Percentiles rank a stretch among this genome's conserved stretches.
Evolutionary conservation across 495 filamentous ascomycete species (phyloP).

Genomic region (Ramalina peruviana): DNA sequence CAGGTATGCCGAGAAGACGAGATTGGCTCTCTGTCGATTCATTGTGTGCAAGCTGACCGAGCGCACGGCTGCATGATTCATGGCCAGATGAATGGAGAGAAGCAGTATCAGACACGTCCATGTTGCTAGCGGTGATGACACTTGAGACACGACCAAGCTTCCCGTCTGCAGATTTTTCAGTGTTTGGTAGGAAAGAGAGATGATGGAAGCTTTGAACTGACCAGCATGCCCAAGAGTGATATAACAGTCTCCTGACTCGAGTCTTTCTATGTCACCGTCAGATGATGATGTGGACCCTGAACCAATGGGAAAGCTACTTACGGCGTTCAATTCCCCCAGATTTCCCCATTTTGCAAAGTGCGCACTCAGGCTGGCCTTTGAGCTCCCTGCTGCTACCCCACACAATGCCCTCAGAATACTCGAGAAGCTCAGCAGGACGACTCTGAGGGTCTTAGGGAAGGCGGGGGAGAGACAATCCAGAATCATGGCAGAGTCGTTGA

Average conservation of each 20-base stretch:
- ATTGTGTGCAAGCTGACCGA: conserved; percentile 73
- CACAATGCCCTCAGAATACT: conserved; percentile 72
- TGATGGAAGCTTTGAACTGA: conserved; percentile 23
- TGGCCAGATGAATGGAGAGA: conserved; percentile 57
- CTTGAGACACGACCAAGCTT: conserved; percentile 61
- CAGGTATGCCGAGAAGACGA: conserved; percentile 54
- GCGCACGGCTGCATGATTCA: conserved; percentile 76
- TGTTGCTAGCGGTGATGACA: conserved; percentile 56
- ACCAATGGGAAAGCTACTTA: conserved; percentile 25
- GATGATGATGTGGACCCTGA: not conserved
- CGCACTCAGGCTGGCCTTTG: conserved; percentile 80
- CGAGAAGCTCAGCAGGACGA: conserved; percentile 56
- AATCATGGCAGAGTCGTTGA: conserved; percentile 85
- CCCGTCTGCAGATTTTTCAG: conserved; percentile 39
- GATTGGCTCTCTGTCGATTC: conserved; percentile 74
- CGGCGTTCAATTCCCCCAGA: conserved; percentile 82
- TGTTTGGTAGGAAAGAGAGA: not conserved
- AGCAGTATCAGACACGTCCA: conserved; percentile 63
- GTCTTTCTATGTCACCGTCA: conserved; percentile 48
- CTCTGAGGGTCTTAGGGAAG: conserved; percentile 52
- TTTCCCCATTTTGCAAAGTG: conserved; percentile 89
- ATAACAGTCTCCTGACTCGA: conserved; percentile 94
- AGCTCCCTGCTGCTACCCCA: conserved; percentile 76
- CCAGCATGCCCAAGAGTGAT: conserved; percentile 78
- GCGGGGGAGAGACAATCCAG: conserved; percentile 77